These are phyloP conservation scores for Mitragyna speciosa DNA, from an alignment of 257 asterid genomes.

Conservation along the genomic window DNA sequence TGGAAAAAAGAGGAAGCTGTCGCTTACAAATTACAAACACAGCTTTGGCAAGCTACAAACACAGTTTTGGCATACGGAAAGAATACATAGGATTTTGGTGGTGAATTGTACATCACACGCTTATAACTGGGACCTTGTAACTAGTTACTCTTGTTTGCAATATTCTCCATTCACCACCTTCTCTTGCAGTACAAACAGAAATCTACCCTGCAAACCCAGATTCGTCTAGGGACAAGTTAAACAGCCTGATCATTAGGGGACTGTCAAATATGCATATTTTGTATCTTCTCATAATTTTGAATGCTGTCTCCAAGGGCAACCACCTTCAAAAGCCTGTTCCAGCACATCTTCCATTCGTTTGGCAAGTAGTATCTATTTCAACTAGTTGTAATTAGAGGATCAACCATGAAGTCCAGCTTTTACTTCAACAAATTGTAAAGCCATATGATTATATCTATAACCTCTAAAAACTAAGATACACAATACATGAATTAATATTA, in stretches of 20 bases:
- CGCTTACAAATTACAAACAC: neutral
- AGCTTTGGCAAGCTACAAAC: neutral
- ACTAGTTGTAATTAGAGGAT: slow-evolving; percentile 9
- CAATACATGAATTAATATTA: neutral
- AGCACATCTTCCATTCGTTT: slow-evolving; percentile 96
- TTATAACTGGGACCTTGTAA: neutral
- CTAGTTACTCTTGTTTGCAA: slow-evolving; percentile 14
- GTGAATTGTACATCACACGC: neutral
- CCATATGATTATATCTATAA: neutral
- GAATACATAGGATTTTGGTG: slow-evolving; percentile 2
- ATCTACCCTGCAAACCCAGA: neutral
- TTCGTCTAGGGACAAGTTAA: neutral
- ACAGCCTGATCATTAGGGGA: slow-evolving; percentile 6
- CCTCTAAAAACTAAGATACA: neutral
- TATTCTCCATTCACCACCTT: neutral
- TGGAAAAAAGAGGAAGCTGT: neutral
- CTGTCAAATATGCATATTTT: neutral
- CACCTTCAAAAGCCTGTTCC: slow-evolving; percentile 96
- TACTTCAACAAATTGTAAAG: neutral
- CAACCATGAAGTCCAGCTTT: neutral
- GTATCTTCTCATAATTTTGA: slow-evolving; percentile 63
- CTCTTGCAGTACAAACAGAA: neutral
- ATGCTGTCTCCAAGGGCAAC: slow-evolving; percentile 81
- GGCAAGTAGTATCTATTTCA: slow-evolving; percentile 70
- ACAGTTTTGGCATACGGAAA: slow-evolving; percentile 8